Base-by-base conservation (phyloP, 129 eudicot species). In the Heracleum sosnowskyi region DNA sequence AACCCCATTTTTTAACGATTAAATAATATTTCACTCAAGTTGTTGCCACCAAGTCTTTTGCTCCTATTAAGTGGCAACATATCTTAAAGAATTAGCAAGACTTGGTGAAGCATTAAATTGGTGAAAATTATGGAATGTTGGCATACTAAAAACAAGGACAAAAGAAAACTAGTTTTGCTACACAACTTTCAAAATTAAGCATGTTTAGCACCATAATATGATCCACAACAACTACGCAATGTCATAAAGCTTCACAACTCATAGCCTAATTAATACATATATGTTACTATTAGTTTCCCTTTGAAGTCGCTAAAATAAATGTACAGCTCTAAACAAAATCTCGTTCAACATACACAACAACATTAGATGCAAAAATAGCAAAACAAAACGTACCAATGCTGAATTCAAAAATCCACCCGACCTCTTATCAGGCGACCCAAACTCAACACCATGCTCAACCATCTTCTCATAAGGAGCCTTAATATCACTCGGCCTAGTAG, bases 361-460 rank as follows among this genome's bases (percentile, higher is more conserved):
- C 8, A 28, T 42, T 20, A 20, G 37, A 47, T 1, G 42, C 40
- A 31, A 28, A 28, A 7, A 36, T 34, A 47, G 76, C 79, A 75
- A 57, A 35, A 10, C 72, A 53, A 22, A 77, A 81, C 94, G 87
- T 83, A 92, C 99, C 97, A 92, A 82, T 0, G 96, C 97, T 68
- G 96, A 95, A 80, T 95, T 92, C 82, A 92, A 81, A 85, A 95
- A 92, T 33, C 97, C 97, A 31, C 97, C 96, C 39, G 99, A 95
- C 89, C 99, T 83, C 87, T 91, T 91, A 85, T 95, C 99, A 4
- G 99, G 99, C 4, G 99, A 90, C 39, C 99, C 99, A 85, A 95
- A 95, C 82, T 90, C 96, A 13, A 95, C 99, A 78, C 85, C 85
- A 82, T 92, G 88, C 64, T 95, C 97, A 37, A 95, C 76, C 99